Evolutionary conservation across 768 basidiomycete species (phyloP), one percentile per base, ranked within the genome.

Genomic region (Neoboletus subvelutipes): DNA sequence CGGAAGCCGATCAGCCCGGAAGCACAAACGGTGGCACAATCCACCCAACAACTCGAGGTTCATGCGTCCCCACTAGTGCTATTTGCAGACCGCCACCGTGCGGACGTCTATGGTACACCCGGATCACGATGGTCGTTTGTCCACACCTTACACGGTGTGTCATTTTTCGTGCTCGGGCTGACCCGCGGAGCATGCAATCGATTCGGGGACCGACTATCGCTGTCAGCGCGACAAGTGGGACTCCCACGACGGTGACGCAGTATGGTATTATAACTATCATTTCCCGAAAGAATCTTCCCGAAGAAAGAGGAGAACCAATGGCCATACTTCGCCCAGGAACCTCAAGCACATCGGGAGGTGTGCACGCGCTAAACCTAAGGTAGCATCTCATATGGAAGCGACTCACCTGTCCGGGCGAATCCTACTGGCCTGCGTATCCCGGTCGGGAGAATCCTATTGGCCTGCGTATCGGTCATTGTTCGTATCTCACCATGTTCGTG

Each of bases 1-100:
- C 55, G 48, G 54, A 47, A 51, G 46, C 57, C 59, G 65, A 67
- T 69, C 64, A 50, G 18, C 34, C 56, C 41, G 49, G 55, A 42
- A 24, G 37, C 28, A 34, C 22, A 7, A 7, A 60, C 22, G 29
- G 42, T 51, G 39, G 56, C 13, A 13, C 34, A 28, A 54, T 22
- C 54, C 54, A 54, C 54, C 47, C 40, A 55, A 53, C 56, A 55
- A 61, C 63, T 52, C 43, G 54, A 65, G 56, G 54, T 56, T 65
- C 56, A 40, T 47, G 37, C 48, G 26, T 54, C 43, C 45, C 31
- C 42, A 41, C 28, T 37, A 7, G 37, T 50, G 29, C 24, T 34
- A 33, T 34, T 50, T 39, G 37, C 31, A 6, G 48, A 29, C 5
- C 31, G 22, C 15, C n/a, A 45, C 34, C 24, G 17, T 26, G 29